Evolutionary conservation across 495 filamentous ascomycete species (phyloP).

Genomic region (Daldinia bambusicola): DNA sequence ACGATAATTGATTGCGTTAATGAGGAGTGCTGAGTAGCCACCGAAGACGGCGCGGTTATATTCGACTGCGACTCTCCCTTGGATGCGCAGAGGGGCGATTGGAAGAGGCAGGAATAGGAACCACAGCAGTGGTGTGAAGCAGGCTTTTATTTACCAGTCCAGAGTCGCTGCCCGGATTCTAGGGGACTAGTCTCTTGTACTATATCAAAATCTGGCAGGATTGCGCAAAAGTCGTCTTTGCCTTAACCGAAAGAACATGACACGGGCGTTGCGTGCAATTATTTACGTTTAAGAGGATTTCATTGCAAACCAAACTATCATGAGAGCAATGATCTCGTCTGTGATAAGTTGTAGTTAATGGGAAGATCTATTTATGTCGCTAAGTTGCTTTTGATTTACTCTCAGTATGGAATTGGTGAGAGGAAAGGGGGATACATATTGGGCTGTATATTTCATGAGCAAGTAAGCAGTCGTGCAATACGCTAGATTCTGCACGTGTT

Average conservation of each 20-base stretch:
- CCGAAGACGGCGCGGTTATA: slow-evolving; percentile 40
- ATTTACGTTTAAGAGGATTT: background rate
- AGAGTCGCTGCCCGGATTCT: slow-evolving; percentile 16
- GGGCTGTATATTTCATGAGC: too few relatives aligned
- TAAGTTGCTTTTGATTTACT: background rate
- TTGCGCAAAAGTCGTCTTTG: slow-evolving; percentile 32
- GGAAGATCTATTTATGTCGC: background rate
- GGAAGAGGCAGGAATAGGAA: slow-evolving; percentile 9
- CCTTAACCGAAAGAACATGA: slow-evolving; percentile 29
- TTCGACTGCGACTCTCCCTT: slow-evolving; percentile 30
- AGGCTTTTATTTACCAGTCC: slow-evolving; percentile 21
- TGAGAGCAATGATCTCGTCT: background rate
- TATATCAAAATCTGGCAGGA: slow-evolving; percentile 40
- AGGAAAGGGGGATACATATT: too few relatives aligned
- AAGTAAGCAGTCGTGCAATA: too few relatives aligned
- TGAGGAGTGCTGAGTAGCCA: slow-evolving; percentile 13
- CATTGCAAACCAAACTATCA: background rate
- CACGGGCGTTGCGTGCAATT: slow-evolving; percentile 20
- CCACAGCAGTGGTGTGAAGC: slow-evolving; percentile 28
- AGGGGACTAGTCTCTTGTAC: slow-evolving; percentile 31
- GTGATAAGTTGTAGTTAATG: background rate
- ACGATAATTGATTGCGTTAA: slow-evolving; percentile 17
- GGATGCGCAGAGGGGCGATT: slow-evolving; percentile 14
- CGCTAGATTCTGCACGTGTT: too few relatives aligned
- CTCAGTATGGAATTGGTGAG: too few relatives aligned